These are phyloP conservation scores for Castanea sativa DNA, from an alignment of 306 rosid species.

Conservation along the genomic window DNA sequence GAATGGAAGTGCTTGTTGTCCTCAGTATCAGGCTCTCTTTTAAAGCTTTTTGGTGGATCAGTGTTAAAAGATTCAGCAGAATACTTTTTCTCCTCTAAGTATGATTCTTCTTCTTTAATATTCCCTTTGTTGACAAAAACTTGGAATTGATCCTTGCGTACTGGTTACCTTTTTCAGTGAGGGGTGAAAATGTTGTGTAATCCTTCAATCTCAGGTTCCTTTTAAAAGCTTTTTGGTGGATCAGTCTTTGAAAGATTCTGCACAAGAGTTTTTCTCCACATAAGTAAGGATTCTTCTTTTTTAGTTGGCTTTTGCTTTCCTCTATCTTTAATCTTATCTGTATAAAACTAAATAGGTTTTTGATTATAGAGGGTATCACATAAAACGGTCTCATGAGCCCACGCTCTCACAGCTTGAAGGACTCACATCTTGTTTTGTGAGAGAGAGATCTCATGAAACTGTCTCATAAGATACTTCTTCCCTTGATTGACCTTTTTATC, in stretches of 20 bases:
- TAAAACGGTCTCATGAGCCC: too few relatives aligned
- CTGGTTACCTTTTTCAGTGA: conserved; percentile 24
- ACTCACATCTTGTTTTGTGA: too few relatives aligned
- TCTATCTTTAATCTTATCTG: conserved; percentile 66
- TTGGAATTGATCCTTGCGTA: conserved; percentile 12
- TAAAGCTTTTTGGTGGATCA: conserved; percentile 25
- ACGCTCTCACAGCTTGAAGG: background rate
- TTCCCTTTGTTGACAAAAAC: too few relatives aligned
- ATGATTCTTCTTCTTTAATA: conserved; percentile 17
- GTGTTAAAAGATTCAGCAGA: conserved; percentile 23
- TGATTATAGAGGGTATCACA: too few relatives aligned
- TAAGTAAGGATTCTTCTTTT: conserved; percentile 20
- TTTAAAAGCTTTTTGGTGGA: conserved; percentile 19
- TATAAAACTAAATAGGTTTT: conserved; percentile 1
- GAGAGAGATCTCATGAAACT: too few relatives aligned
- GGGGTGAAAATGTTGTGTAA: background rate
- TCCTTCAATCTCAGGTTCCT: conserved; percentile 28
- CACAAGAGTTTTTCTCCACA: conserved; percentile 14
- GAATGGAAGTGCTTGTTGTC: background rate
- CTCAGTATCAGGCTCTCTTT: conserved; percentile 31
- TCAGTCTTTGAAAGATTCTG: conserved; percentile 28
- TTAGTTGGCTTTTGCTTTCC: conserved; percentile 43
- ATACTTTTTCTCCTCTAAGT: conserved; percentile 23
- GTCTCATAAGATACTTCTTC: too few relatives aligned
- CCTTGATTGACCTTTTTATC: background rate